Evolutionary conservation across 305 asterid species (phyloP), one percentile per base, ranked within the genome.

Genomic region (Solanum hybrid): DNA sequence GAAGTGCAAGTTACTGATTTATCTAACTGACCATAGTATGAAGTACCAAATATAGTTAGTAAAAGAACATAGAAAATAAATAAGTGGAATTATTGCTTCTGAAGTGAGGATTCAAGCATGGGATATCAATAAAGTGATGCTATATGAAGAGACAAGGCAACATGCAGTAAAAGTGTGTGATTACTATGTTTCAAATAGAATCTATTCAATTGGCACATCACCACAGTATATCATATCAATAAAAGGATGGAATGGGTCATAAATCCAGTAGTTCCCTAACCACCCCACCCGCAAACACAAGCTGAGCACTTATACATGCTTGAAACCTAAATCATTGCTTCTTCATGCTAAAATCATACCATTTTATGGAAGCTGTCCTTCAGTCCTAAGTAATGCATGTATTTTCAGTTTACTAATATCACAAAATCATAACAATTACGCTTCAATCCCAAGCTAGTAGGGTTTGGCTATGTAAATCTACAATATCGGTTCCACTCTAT

Each of bases 1-100:
- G 78, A 51, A 82, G 92, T 87, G 84, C 87, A 80, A 87, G 36
- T 72, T 19, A 87, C 72, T 72, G 85, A 51, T 22, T 73, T 40
- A 73, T 77, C 69, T 27, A 40, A 66, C 29, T 71, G 89, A 4
- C 27, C 24, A 38, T 7, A 66, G 34, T 64, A 29, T 86, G 60
- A n/a, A 86, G 51, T 19, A 72, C 66, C 76, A 72, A 77, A 80
- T 77, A 66, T 76, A 79, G 24, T 42, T 42, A 17, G 75, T 22
- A 35, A 71, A 78, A 75, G 86, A 40, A 31, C 31, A 19, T 19
- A 13, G 27, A 17, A 56, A 85, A 85, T 12, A 51, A 45, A 84
- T 17, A 42, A 15, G 31, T 51, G 31, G 45, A 84, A 51, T 29
- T 22, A 15, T 31, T 84, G 76, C 76, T 84, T 51, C 40, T 31